These are phyloP conservation scores for Dactylellina sp. DNA, from an alignment of 2,329 filamentous ascomycete species.

Conservation along the genomic window DNA sequence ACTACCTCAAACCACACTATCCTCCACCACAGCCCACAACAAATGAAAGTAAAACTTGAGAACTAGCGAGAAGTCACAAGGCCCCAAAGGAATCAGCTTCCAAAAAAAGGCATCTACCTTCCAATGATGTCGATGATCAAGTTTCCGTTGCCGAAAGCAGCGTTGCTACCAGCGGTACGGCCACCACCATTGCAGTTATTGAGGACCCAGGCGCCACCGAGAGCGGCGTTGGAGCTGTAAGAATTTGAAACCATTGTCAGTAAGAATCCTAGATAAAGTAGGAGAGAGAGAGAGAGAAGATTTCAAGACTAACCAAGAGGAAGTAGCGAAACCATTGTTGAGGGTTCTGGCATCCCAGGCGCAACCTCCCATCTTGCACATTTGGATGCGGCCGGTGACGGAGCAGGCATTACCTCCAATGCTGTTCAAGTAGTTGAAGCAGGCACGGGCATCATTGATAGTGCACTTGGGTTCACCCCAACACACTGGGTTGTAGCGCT, in stretches of 20 bases:
- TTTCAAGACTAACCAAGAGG: constrained; percentile 21
- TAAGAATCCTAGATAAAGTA: background rate
- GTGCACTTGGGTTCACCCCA: constrained; percentile 43
- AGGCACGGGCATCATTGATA: constrained; percentile 30
- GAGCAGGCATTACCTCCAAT: constrained; percentile 24
- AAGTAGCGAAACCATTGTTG: constrained; percentile 41
- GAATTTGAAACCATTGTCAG: constrained; percentile 1
- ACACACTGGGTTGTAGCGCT: constrained; percentile 41
- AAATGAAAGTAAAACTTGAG: constrained; percentile 1
- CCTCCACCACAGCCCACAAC: background rate
- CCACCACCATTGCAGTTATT: constrained; percentile 30
- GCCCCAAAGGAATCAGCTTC: background rate
- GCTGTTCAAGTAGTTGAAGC: constrained; percentile 54
- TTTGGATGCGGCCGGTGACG: constrained; percentile 27
- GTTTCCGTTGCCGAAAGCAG: constrained; percentile 46
- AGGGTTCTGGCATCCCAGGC: constrained; percentile 41
- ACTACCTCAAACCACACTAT: background rate
- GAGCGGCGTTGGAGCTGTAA: constrained; percentile 25
- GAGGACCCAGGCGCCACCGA: constrained; percentile 42
- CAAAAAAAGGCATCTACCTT: constrained; percentile 19
- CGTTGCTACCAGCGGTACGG: constrained; percentile 40
- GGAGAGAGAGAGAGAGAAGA: background rate
- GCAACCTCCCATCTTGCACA: constrained; percentile 36
- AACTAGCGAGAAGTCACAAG: background rate
- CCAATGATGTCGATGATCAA: constrained; percentile 43